Conservation (phyloP, 305 asterid genomes). For the Fraxinus nigra region DNA sequence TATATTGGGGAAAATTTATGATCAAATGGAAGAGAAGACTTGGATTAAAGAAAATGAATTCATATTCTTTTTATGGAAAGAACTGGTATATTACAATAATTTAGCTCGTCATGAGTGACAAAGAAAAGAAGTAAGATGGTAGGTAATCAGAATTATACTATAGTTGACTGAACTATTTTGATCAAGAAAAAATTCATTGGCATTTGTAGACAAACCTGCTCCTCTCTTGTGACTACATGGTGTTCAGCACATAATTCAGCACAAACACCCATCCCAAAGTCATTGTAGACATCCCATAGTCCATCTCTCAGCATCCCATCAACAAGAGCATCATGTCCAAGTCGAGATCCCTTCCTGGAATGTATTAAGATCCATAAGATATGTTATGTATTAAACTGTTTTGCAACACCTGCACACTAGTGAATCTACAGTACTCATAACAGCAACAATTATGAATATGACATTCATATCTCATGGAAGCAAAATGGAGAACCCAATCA, state of each 20-base stretch:
- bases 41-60: background rate
- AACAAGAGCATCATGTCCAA: conserved; percentile 92
- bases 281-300: conserved; percentile 92
- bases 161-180: background rate
- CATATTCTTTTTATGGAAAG: background rate
- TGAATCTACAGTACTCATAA: background rate
- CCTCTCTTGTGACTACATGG: conserved; percentile 78
- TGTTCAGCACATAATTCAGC: conserved; percentile 91
- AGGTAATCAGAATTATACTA: background rate
- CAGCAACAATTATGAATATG: background rate
- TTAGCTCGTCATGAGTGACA: background rate
- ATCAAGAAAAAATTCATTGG: background rate
- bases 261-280: conserved; percentile 95
- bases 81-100: background rate
- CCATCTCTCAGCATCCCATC: conserved; percentile 99
- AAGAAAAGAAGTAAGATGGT: background rate
- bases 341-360: conserved; percentile 93
- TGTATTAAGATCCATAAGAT: conserved; percentile 23
- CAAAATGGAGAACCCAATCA: background rate
- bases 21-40: background rate
- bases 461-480: background rate
- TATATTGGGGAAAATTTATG: background rate
- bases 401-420: background rate
- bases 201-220: conserved; percentile 57
- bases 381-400: background rate